Conservation (phyloP, 176 grass and related monocot genomes). For the Carex cristatella region DNA sequence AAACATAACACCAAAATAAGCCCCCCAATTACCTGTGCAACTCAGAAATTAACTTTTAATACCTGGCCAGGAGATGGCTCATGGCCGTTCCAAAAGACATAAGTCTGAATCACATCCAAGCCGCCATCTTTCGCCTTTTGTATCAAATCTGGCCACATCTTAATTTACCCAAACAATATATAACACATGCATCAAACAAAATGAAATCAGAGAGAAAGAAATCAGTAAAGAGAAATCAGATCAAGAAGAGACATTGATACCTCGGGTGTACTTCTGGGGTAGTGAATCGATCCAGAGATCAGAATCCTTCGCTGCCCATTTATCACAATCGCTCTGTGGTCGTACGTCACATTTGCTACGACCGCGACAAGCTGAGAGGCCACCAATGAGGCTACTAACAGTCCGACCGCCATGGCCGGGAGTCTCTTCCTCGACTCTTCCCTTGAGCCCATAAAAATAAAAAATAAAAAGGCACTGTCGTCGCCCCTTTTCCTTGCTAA, state of each 20-base stretch:
- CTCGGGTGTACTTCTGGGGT: constrained; percentile 91
- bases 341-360: constrained; percentile 60
- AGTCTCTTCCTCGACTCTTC: background rate
- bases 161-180: constrained; percentile 1
- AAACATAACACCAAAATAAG: constrained; percentile 11
- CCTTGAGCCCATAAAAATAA: constrained; percentile 5
- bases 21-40: background rate
- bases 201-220: background rate
- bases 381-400: constrained; percentile 13
- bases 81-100: constrained; percentile 98
- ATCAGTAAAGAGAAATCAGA: background rate
- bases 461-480: constrained; percentile 30
- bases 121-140: constrained; percentile 96
- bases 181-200: background rate
- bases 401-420: background rate
- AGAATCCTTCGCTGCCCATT: constrained; percentile 88
- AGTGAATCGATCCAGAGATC: constrained; percentile 99
- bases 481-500: constrained; percentile 30
- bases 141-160: constrained; percentile 99
- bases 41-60: background rate
- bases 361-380: constrained; percentile 17
- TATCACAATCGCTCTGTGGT: constrained; percentile 75
- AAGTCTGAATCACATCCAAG: constrained; percentile 97
- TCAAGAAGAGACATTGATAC: constrained; percentile 24
- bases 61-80: constrained; percentile 89